phyloP scores from a whole-genome alignment of 116 monocot species.

The Iris pallida region DNA sequence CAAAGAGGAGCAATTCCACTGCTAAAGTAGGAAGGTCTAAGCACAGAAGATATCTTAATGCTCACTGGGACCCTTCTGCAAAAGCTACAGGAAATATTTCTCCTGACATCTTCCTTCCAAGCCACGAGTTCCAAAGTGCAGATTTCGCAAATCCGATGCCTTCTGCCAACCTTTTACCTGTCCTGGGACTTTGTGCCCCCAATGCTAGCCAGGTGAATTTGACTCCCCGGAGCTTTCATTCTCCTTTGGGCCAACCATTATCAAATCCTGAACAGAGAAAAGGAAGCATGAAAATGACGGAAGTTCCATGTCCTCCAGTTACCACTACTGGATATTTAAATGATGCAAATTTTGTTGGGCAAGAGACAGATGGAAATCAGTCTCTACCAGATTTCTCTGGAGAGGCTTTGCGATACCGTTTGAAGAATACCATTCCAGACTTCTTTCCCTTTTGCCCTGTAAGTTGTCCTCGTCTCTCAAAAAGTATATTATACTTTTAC shows the following conservation, averaged over 20 bases:
- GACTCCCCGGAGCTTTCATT: conserved; percentile 19
- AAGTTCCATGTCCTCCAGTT: conserved; percentile 29
- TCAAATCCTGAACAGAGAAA: conserved; percentile 27
- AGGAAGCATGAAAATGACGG: conserved; percentile 21
- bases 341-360: conserved; percentile 16
- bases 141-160: conserved; percentile 23
- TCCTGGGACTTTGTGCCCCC: conserved; percentile 88
- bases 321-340: conserved; percentile 21
- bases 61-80: conserved; percentile 40
- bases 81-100: conserved; percentile 25
- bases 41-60: conserved; percentile 32
- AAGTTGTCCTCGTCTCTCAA: conserved; percentile 14
- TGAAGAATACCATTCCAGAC: conserved; percentile 49
- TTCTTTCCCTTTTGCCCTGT: conserved; percentile 69
- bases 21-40: conserved; percentile 29
- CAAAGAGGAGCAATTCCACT: conserved; percentile 18
- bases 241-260: conserved; percentile 12
- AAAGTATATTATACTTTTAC: no score
- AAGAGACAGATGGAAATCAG: conserved; percentile 6
- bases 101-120: conserved; percentile 31
- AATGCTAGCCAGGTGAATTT: conserved; percentile 53
- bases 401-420: conserved; percentile 30
- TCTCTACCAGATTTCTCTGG: conserved; percentile 22
- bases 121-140: conserved; percentile 19
- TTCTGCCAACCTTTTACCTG: conserved; percentile 51